These are phyloP conservation scores for Wolfiporia cocos DNA, from an alignment of 1,284 basidiomycete species.

Conservation along the genomic window DNA sequence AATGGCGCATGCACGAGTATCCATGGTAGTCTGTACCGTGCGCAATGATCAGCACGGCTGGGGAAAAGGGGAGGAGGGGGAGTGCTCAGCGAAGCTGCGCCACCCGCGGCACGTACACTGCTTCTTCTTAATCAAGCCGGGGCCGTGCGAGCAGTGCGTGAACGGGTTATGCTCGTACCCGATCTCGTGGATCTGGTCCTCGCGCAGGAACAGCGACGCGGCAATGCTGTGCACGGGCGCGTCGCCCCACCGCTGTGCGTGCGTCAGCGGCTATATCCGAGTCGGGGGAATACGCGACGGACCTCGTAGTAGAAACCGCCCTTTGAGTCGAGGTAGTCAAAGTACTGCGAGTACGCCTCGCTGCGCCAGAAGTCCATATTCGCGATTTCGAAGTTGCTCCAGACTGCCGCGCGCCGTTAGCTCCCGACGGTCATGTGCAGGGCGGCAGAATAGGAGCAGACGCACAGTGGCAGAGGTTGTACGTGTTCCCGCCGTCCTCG, in stretches of 20 bases:
- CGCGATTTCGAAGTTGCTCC: slow-evolving; percentile 79
- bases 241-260: slow-evolving; percentile 64
- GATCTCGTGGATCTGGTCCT: slow-evolving; percentile 60
- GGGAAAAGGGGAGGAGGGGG: neutral
- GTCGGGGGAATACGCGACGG: slow-evolving; percentile 9
- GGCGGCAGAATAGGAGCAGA: slow-evolving; percentile 3
- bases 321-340: slow-evolving; percentile 61
- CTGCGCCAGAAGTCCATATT: slow-evolving; percentile 54
- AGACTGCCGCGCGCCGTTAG: slow-evolving; percentile 35
- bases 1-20: slow-evolving; percentile 45
- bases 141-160: slow-evolving; percentile 43
- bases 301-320: slow-evolving; percentile 82
- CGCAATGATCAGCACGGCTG: neutral
- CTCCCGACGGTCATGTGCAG: neutral
- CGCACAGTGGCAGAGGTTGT: slow-evolving; percentile 74
- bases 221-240: slow-evolving; percentile 79
- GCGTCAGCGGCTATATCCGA: neutral
- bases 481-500: slow-evolving; percentile 56
- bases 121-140: slow-evolving; percentile 34
- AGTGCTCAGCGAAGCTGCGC: slow-evolving; percentile 36
- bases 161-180: slow-evolving; percentile 51
- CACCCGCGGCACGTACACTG: slow-evolving; percentile 37
- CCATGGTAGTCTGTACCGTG: slow-evolving; percentile 36
- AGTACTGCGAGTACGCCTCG: slow-evolving; percentile 66
- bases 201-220: slow-evolving; percentile 55